Evolutionary conservation across 2,329 filamentous ascomycete genomes (phyloP).

Genomic region (Xylaria digitata): DNA sequence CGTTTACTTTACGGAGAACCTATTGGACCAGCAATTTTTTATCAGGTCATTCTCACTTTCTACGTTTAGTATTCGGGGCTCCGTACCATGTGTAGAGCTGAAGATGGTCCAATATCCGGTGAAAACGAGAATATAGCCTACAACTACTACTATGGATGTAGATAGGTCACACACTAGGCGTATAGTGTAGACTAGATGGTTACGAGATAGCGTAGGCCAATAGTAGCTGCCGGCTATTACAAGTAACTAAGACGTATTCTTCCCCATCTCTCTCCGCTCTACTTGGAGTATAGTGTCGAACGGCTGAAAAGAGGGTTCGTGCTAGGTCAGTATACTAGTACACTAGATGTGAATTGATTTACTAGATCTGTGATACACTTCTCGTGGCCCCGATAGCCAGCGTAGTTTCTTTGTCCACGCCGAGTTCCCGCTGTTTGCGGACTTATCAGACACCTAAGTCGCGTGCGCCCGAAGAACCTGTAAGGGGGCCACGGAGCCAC

Average conservation of each 20-base stretch:
- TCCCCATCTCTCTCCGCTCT: background rate
- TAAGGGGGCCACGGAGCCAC: background rate
- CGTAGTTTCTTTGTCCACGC: background rate
- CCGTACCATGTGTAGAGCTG: background rate
- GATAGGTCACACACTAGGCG: constrained; percentile 5
- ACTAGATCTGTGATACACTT: background rate
- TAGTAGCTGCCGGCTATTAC: constrained; percentile 7
- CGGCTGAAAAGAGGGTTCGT: constrained; percentile 14
- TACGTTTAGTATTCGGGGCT: background rate
- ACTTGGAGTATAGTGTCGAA: constrained; percentile 2
- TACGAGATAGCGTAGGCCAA: background rate
- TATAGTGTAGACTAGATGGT: background rate
- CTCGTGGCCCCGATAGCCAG: background rate
- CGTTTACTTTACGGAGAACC: constrained; percentile 2
- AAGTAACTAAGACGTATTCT: constrained; percentile 1
- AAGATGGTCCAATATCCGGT: background rate
- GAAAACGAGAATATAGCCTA: constrained; percentile 1
- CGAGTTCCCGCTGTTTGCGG: background rate
- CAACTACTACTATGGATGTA: background rate
- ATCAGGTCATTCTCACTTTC: background rate
- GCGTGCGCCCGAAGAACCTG: background rate
- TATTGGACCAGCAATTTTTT: constrained; percentile 10
- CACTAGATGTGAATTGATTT: background rate
- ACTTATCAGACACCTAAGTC: background rate
- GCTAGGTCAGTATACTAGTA: too few relatives aligned